Evolutionary conservation across 257 asterid genomes (phyloP).

Genomic region (Penstemon newberryi): DNA sequence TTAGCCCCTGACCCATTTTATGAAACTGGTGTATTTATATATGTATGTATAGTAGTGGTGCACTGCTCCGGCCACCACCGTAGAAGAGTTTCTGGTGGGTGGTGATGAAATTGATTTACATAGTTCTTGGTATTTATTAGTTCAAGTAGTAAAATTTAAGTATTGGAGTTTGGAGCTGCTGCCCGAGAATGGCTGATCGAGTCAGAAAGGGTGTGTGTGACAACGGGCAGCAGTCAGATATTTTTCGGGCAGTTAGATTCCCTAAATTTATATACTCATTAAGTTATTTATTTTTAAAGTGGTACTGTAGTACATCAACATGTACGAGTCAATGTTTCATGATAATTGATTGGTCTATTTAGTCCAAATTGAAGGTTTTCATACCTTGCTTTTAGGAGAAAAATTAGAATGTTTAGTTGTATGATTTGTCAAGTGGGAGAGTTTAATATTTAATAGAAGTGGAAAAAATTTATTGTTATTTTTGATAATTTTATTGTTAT

Average conservation of each 20-base stretch:
- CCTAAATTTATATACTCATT: slow-evolving; percentile 16
- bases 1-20: slow-evolving; percentile 90
- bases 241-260: slow-evolving; percentile 61
- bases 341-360: slow-evolving; percentile 20
- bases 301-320: not conserved
- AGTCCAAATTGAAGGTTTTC: slow-evolving; percentile 27
- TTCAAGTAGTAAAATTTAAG: slow-evolving; percentile 3
- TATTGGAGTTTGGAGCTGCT: slow-evolving; percentile 44
- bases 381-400: slow-evolving; percentile 15
- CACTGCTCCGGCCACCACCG: slow-evolving; percentile 53
- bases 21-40: not conserved
- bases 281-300: not conserved
- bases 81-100: slow-evolving; percentile 33
- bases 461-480: not conserved
- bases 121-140: slow-evolving; percentile 13
- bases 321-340: slow-evolving; percentile 17
- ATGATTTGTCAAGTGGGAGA: not conserved
- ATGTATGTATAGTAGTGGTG: slow-evolving; percentile 15
- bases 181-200: slow-evolving; percentile 62
- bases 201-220: slow-evolving; percentile 36
- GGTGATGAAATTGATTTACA: slow-evolving; percentile 37
- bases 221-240: slow-evolving; percentile 70
- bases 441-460: not conserved
- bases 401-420: not conserved
- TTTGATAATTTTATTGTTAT: not conserved